A percentile compares a stretch with the other conserved stretches of the same genome.
phyloP scores from a whole-genome alignment of 345 rosid genomes.

The Nasturtium officinale region DNA sequence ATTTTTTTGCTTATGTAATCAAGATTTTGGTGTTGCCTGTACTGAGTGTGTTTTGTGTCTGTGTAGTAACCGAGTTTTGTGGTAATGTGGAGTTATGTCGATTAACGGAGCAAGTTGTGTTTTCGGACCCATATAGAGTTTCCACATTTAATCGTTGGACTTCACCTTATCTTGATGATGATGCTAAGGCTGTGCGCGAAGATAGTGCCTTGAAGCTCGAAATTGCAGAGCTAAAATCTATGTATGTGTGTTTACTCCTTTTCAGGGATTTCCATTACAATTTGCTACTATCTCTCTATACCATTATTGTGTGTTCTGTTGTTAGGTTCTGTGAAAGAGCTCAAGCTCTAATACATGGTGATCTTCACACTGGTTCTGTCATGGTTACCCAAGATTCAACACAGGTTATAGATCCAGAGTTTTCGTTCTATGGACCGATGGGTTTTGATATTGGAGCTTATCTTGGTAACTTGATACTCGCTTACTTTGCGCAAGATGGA shows the following conservation, averaged over 20 bases:
- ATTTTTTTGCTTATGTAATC: background rate
- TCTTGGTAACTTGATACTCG: slow-evolving; percentile 83
- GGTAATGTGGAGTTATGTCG: slow-evolving; percentile 94
- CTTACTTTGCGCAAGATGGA: slow-evolving; percentile 94
- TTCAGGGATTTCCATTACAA: background rate
- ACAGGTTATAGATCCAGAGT: slow-evolving; percentile 93
- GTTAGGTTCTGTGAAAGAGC: slow-evolving; percentile 94
- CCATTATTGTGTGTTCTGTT: slow-evolving; percentile 9
- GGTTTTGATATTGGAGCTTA: slow-evolving; percentile 93
- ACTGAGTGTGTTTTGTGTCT: slow-evolving; percentile 7
- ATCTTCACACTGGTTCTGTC: slow-evolving; percentile 92
- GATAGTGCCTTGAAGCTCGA: slow-evolving; percentile 74
- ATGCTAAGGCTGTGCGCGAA: slow-evolving; percentile 75
- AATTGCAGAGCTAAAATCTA: slow-evolving; percentile 85
- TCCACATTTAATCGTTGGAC: slow-evolving; percentile 78
- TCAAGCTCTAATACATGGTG: slow-evolving; percentile 91
- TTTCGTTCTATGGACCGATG: slow-evolving; percentile 91
- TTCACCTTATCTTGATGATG: slow-evolving; percentile 83
- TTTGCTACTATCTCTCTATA: background rate
- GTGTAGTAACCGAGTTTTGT: slow-evolving; percentile 90
- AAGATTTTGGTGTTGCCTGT: background rate
- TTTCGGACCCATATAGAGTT: slow-evolving; percentile 86
- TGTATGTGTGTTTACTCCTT: slow-evolving; percentile 46
- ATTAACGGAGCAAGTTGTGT: slow-evolving; percentile 93
- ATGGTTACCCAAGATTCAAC: slow-evolving; percentile 91